phyloP scores from a whole-genome alignment of 225 moss, liverwort and hornwort genomes.

The Takakia lepidozioides region DNA sequence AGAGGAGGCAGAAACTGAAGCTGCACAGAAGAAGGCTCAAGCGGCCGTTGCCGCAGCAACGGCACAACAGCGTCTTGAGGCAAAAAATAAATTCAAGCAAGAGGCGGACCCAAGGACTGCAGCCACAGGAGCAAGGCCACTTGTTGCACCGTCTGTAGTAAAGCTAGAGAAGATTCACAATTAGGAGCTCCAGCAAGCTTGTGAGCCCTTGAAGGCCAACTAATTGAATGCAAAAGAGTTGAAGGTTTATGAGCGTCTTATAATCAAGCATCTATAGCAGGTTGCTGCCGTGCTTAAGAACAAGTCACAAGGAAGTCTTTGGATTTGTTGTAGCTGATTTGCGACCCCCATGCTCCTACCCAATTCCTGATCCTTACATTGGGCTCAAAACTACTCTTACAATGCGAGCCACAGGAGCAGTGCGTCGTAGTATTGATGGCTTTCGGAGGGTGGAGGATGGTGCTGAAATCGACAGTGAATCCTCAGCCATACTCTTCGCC shows the following conservation, averaged over 20 bases:
- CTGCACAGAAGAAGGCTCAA: conserved; percentile 62
- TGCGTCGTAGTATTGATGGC: too few relatives aligned
- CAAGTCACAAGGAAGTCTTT: conserved; percentile 93
- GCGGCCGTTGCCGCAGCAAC: conserved; percentile 75
- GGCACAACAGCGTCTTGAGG: conserved; percentile 59
- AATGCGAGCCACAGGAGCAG: conserved; percentile 81
- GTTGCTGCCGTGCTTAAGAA: conserved; percentile 81
- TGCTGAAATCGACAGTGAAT: too few relatives aligned
- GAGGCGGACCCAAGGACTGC: conserved; percentile 29
- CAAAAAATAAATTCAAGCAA: conserved; percentile 41
- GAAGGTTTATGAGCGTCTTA: conserved; percentile 66
- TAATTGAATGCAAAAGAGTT: conserved; percentile 63
- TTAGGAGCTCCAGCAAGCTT: conserved; percentile 47
- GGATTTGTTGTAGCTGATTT: conserved; percentile 63
- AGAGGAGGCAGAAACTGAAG: conserved; percentile 56
- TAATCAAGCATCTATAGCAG: conserved; percentile 83
- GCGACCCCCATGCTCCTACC: conserved; percentile 42
- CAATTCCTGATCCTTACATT: conserved; percentile 71
- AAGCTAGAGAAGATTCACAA: conserved; percentile 58
- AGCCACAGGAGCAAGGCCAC: conserved; percentile 56
- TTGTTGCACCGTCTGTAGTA: conserved; percentile 58
- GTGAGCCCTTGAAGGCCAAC: conserved; percentile 43
- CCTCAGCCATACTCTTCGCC: too few relatives aligned
- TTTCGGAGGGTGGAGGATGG: too few relatives aligned
- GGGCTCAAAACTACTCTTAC: conserved; percentile 68